phyloP scores from a whole-genome alignment of 129 eudicot genomes.

The Flaveria sonorensis region DNA sequence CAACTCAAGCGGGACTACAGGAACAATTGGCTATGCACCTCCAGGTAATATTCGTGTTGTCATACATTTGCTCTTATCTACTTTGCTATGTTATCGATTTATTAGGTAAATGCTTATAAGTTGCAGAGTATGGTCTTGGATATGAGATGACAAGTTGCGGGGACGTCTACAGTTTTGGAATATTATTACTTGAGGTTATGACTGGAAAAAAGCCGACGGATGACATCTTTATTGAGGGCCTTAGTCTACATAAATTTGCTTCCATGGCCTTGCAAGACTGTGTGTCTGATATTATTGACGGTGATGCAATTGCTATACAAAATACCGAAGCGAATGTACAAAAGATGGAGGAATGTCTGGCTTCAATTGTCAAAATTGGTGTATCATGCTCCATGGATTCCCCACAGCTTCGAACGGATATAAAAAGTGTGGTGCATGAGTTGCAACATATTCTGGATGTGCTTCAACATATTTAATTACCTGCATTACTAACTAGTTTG shows the following conservation, averaged over 20 bases:
- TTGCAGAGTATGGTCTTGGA: constrained; percentile 34
- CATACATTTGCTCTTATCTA: background rate
- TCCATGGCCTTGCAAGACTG: constrained; percentile 17
- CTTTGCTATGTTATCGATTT: background rate
- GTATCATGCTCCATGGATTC: constrained; percentile 27
- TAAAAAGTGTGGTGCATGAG: constrained; percentile 11
- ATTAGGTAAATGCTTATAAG: background rate
- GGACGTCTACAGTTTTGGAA: constrained; percentile 32
- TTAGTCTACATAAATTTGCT: constrained; percentile 15
- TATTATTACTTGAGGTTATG: constrained; percentile 31
- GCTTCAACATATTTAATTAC: constrained; percentile 5
- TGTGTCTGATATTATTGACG: constrained; percentile 11
- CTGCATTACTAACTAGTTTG: background rate
- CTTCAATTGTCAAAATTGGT: constrained; percentile 21
- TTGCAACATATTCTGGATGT: constrained; percentile 4
- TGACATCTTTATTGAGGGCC: constrained; percentile 10
- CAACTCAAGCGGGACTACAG: background rate
- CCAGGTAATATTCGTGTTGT: constrained; percentile 1
- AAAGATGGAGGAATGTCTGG: constrained; percentile 14
- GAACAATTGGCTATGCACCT: constrained; percentile 27
- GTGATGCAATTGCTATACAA: background rate
- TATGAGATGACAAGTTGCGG: constrained; percentile 23
- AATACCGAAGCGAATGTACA: background rate
- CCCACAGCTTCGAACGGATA: constrained; percentile 13
- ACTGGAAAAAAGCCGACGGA: constrained; percentile 29